Evolutionary conservation across 176 grass and related monocot species (phyloP).

Genomic region (Triticum monococcum): DNA sequence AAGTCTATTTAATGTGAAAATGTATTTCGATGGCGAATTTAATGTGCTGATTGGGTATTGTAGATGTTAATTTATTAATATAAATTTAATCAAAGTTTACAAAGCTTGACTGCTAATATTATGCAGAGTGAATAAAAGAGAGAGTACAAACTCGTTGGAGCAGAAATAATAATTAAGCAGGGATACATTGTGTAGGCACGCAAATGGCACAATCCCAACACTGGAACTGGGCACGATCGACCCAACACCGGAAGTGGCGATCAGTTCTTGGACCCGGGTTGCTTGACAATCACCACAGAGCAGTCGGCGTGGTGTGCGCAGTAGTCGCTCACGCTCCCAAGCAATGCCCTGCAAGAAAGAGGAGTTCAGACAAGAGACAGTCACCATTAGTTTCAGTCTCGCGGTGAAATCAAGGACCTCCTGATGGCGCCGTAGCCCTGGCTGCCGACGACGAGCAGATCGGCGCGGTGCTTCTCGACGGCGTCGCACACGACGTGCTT

Average conservation of each 20-base stretch:
- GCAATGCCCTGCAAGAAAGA: slow-evolving; percentile 41
- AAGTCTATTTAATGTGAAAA: background rate
- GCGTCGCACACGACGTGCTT: slow-evolving; percentile 51
- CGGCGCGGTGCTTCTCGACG: slow-evolving; percentile 50
- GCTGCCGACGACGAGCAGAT: slow-evolving; percentile 58
- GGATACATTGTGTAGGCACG: background rate
- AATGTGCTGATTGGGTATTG: background rate
- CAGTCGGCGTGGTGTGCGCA: slow-evolving; percentile 64
- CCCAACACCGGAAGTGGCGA: background rate
- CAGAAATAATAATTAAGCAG: background rate
- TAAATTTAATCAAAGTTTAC: background rate
- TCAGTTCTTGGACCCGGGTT: slow-evolving; percentile 34
- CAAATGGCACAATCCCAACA: background rate
- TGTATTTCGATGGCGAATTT: background rate
- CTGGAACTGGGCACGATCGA: background rate
- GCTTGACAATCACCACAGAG: slow-evolving; percentile 73
- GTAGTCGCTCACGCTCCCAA: slow-evolving; percentile 84
- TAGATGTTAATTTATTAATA: background rate
- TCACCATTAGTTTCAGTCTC: background rate
- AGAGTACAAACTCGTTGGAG: background rate
- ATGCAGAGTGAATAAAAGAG: background rate
- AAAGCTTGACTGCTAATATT: background rate
- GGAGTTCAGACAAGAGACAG: background rate
- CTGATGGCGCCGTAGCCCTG: slow-evolving; percentile 68
- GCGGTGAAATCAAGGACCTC: slow-evolving; percentile 17